Percentiles rank a stretch among this genome's conserved stretches.
phyloP scores from a whole-genome alignment of 495 filamentous ascomycete genomes.

The Eremomyces bilateralis region DNA sequence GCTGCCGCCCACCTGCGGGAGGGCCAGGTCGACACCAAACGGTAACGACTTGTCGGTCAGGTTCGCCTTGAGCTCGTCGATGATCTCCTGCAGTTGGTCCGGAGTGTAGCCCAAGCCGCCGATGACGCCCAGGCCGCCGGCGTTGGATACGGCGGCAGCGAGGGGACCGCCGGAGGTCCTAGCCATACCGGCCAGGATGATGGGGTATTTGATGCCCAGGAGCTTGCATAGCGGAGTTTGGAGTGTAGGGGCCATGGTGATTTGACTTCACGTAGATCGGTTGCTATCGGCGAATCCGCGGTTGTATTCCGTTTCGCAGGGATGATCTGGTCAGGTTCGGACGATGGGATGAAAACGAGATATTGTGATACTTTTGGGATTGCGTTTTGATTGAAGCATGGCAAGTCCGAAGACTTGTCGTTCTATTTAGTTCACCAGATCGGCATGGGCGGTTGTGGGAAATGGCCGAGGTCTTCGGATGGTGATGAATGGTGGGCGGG shows the following conservation, averaged over 20 bases:
- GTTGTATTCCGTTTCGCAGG: too few species aligned
- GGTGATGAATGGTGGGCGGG: too few species aligned
- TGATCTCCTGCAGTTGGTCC: slow-evolving; percentile 50
- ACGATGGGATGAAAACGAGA: too few species aligned
- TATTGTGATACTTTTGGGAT: too few species aligned
- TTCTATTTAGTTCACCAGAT: too few species aligned
- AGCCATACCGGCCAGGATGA: slow-evolving; percentile 79
- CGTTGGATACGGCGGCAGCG: slow-evolving; percentile 73
- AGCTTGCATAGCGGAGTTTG: slow-evolving; percentile 56
- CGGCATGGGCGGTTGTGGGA: too few species aligned
- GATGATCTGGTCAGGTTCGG: too few species aligned
- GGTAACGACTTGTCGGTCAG: slow-evolving; percentile 40
- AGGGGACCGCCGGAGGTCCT: slow-evolving; percentile 53
- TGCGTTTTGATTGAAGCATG: too few species aligned
- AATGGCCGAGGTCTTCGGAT: too few species aligned
- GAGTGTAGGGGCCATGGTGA: slow-evolving; percentile 23
- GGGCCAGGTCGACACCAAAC: slow-evolving; percentile 73
- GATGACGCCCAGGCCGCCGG: slow-evolving; percentile 66
- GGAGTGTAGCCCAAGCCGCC: slow-evolving; percentile 78
- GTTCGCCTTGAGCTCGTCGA: slow-evolving; percentile 58
- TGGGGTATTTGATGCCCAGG: slow-evolving; percentile 56
- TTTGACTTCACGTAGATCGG: background rate
- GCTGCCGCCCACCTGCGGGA: slow-evolving; percentile 59
- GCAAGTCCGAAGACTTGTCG: too few species aligned
- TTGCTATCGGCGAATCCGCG: too few species aligned